Percentiles rank a stretch among this genome's conserved stretches.
Conservation (phyloP, 2,329 filamentous ascomycete genomes). For the Penicillium brasilianum region DNA sequence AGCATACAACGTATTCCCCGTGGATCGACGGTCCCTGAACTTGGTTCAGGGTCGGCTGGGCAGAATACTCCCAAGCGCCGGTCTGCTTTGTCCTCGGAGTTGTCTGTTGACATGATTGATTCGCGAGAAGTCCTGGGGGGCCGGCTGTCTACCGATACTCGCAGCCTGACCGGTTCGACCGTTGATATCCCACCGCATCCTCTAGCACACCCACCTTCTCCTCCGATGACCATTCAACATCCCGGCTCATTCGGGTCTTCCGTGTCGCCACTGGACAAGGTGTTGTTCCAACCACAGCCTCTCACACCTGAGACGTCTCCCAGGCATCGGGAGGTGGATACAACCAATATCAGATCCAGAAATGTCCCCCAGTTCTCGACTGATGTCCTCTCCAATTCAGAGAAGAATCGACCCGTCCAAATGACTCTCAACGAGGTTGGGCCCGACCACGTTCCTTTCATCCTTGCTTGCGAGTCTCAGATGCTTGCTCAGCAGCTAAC, state of each 20-base stretch:
- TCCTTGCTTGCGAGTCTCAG: slow-evolving; percentile 66
- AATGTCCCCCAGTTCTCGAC: slow-evolving; percentile 38
- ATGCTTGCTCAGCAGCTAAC: slow-evolving; percentile 67
- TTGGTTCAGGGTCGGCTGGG: slow-evolving; percentile 32
- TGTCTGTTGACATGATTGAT: slow-evolving; percentile 59
- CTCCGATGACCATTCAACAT: slow-evolving; percentile 51
- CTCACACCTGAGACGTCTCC: slow-evolving; percentile 53
- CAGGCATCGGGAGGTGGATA: slow-evolving; percentile 28
- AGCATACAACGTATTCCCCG: slow-evolving; percentile 55
- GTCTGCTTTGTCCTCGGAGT: slow-evolving; percentile 58
- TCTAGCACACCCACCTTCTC: slow-evolving; percentile 53
- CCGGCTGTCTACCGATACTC: slow-evolving; percentile 40
- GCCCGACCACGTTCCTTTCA: slow-evolving; percentile 62
- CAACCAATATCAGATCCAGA: slow-evolving; percentile 23
- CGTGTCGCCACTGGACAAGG: slow-evolving; percentile 37
- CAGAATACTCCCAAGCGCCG: slow-evolving; percentile 56
- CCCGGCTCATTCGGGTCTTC: slow-evolving; percentile 42
- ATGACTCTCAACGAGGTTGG: slow-evolving; percentile 18
- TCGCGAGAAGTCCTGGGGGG: slow-evolving; percentile 40
- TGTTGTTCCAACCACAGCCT: slow-evolving; percentile 42
- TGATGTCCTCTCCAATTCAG: slow-evolving; percentile 42
- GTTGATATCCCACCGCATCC: slow-evolving; percentile 51
- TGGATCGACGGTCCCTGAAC: slow-evolving; percentile 49
- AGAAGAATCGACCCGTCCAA: slow-evolving; percentile 30
- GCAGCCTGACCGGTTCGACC: slow-evolving; percentile 43